A percentile compares a stretch with the other conserved stretches of the same genome.
Evolutionary conservation across 2,329 filamentous ascomycete species (phyloP).

Genomic region (Aspergillus versicolor): DNA sequence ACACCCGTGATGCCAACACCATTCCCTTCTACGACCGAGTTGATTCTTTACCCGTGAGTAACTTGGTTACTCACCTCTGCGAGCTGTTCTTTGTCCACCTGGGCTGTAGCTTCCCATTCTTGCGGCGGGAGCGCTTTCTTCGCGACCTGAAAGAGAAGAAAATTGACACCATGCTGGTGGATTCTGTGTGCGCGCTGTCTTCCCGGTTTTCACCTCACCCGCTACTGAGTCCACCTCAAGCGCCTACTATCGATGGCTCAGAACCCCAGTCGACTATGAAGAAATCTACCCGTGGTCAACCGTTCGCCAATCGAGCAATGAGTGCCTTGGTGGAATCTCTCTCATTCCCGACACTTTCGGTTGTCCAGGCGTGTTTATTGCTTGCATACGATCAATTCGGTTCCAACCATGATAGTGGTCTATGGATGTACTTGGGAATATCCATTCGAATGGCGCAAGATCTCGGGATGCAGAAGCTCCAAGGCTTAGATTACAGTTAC

Average conservation of each 20-base stretch:
- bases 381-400: conserved; percentile 90
- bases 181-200: conserved; percentile 78
- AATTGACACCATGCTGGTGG: conserved; percentile 80
- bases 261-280: conserved; percentile 32
- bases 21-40: conserved; percentile 75
- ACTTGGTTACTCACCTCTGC: conserved; percentile 72
- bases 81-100: conserved; percentile 79
- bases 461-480: conserved; percentile 76
- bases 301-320: conserved; percentile 79
- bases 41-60: conserved; percentile 68
- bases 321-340: conserved; percentile 80
- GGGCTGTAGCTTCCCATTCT: conserved; percentile 82
- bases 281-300: conserved; percentile 68
- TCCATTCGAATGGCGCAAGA: conserved; percentile 81
- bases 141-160: conserved; percentile 76
- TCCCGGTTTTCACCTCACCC: conserved; percentile 72
- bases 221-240: conserved; percentile 49
- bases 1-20: conserved; percentile 37
- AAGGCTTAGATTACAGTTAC: conserved; percentile 64
- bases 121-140: conserved; percentile 70
- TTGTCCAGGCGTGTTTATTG: conserved; percentile 78
- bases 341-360: conserved; percentile 76
- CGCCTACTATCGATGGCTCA: conserved; percentile 50
- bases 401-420: conserved; percentile 79
- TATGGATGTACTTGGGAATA: conserved; percentile 92